Conservation (phyloP, 192 early-diverging fungal genomes). For the Diversispora eburnea region DNA sequence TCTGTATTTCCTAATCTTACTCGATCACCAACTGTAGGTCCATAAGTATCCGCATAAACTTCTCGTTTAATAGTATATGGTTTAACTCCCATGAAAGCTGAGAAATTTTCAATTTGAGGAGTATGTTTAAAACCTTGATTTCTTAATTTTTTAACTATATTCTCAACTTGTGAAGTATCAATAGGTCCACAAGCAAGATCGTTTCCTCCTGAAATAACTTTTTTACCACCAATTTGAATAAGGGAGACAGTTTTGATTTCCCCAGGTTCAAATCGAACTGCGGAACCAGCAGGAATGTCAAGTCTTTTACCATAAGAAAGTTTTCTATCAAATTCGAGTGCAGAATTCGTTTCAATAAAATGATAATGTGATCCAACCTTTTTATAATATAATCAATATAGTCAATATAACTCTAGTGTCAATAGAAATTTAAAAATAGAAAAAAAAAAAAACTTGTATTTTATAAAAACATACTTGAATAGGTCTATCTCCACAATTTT, state of each 20-base stretch:
- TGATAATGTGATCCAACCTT: conserved; percentile 94
- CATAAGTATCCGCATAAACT: conserved; percentile 86
- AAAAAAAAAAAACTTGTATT: neutral
- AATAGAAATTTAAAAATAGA: no score
- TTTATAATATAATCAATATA: no score
- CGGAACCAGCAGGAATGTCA: conserved; percentile 91
- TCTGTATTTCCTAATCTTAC: conserved; percentile 84
- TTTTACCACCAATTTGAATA: conserved; percentile 78
- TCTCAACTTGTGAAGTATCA: conserved; percentile 43
- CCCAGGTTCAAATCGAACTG: conserved; percentile 94
- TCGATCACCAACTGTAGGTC: conserved; percentile 88
- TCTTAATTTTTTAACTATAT: conserved; percentile 50
- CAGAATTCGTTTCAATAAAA: conserved; percentile 88
- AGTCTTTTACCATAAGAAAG: conserved; percentile 82
- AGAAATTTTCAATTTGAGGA: conserved; percentile 48
- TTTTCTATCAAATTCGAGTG: conserved; percentile 76
- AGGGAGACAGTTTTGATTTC: conserved; percentile 82
- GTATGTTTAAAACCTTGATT: conserved; percentile 60
- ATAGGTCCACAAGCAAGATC: conserved; percentile 72
- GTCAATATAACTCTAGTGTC: no score
- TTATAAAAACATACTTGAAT: conserved; percentile 61
- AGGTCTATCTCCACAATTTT: conserved; percentile 91
- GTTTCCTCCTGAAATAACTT: conserved; percentile 84
- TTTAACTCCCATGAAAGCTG: conserved; percentile 30
- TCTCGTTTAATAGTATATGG: conserved; percentile 70